These are phyloP conservation scores for Gynandropsis gynandra DNA, from an alignment of 345 rosid genomes.

Conservation along the genomic window DNA sequence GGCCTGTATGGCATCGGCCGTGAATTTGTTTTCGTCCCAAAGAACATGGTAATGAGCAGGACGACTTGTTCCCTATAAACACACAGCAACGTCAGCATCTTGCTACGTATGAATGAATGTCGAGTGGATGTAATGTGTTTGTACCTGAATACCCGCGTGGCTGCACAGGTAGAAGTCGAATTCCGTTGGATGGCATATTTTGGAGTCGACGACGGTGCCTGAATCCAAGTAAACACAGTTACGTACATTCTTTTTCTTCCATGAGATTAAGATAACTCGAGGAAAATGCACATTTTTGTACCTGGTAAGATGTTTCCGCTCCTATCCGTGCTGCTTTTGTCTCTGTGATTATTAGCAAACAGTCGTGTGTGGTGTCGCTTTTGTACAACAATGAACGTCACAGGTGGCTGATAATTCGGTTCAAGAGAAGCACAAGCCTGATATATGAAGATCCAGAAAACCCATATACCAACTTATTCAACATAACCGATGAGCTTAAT, in stretches of 20 bases:
- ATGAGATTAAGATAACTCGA: neutral
- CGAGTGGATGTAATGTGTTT: too few relatives aligned
- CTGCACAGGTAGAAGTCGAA: slow-evolving; percentile 98
- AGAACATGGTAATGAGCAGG: slow-evolving; percentile 99
- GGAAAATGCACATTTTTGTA: slow-evolving; percentile 12
- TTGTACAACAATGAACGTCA: slow-evolving; percentile 94
- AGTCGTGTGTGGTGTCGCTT: slow-evolving; percentile 94
- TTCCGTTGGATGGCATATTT: slow-evolving; percentile 95
- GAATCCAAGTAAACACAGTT: too few relatives aligned
- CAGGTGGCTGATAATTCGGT: slow-evolving; percentile 94
- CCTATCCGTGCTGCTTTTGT: slow-evolving; percentile 79
- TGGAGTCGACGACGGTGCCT: slow-evolving; percentile 95
- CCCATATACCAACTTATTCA: too few relatives aligned
- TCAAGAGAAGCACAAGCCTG: slow-evolving; percentile 97
- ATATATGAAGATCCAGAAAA: slow-evolving; percentile 13
- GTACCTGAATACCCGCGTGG: slow-evolving; percentile 97
- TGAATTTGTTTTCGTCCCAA: slow-evolving; percentile 98
- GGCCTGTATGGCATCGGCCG: slow-evolving; percentile 94
- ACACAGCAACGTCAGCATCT: neutral
- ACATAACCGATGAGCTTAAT: slow-evolving; percentile 7
- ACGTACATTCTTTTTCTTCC: neutral
- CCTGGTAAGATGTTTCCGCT: slow-evolving; percentile 96
- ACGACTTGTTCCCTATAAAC: slow-evolving; percentile 80
- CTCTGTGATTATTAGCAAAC: slow-evolving; percentile 89
- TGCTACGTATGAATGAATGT: neutral